Percentiles rank a stretch among this genome's conserved stretches.
These are phyloP conservation scores for Besnoitia besnoiti DNA, from an alignment of 169 alveolate species.

Conservation along the genomic window DNA sequence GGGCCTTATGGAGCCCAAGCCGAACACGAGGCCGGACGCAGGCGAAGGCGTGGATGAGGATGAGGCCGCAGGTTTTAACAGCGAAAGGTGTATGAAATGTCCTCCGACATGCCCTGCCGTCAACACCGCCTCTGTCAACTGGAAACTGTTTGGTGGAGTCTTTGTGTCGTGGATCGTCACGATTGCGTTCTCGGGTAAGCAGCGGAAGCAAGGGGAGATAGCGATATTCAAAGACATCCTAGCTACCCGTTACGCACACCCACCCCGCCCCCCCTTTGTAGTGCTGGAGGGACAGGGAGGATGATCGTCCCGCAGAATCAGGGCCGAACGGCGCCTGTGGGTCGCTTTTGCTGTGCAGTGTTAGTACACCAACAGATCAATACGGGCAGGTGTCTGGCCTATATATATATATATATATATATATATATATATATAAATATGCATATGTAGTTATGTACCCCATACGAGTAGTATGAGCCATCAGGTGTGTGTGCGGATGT, in stretches of 20 bases:
- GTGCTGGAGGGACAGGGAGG: not conserved
- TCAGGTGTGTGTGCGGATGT: not conserved
- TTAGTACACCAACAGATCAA: too few species aligned
- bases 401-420: too few species aligned
- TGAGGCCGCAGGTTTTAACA: not conserved
- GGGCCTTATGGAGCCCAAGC: slow-evolving; percentile 77
- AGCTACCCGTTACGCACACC: not conserved
- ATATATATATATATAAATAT: too few species aligned
- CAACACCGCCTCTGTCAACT: slow-evolving; percentile 58
- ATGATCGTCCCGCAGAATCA: not conserved
- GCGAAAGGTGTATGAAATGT: not conserved
- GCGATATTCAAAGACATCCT: too few species aligned
- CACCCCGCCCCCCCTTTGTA: not conserved
- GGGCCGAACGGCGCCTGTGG: not conserved
- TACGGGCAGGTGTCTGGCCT: not conserved
- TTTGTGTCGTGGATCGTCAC: slow-evolving; percentile 67
- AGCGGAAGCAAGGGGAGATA: too few species aligned
- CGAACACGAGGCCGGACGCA: not conserved
- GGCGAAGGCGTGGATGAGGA: not conserved
- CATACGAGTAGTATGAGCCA: not conserved
- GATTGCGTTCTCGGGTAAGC: slow-evolving; percentile 56
- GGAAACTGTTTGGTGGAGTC: slow-evolving; percentile 58
- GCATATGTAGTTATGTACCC: not conserved
- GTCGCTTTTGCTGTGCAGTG: too few species aligned
- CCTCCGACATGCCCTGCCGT: not conserved